These are phyloP conservation scores for Pisolithus tinctorius DNA, from an alignment of 768 basidiomycete species.

Conservation along the genomic window DNA sequence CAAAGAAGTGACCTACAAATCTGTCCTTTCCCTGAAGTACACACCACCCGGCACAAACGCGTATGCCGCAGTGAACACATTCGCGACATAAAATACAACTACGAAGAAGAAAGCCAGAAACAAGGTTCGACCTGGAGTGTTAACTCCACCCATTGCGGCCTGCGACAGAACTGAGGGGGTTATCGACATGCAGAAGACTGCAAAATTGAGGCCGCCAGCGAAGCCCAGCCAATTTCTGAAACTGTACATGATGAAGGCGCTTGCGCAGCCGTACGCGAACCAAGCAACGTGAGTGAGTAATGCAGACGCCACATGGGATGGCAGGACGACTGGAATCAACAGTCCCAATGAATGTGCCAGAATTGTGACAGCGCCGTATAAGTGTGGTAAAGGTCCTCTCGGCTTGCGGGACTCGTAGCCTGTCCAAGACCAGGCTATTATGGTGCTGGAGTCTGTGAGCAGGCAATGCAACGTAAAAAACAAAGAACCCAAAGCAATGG, in stretches of 20 bases:
- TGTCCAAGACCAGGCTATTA: conserved; percentile 86
- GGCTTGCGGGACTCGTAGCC: conserved; percentile 61
- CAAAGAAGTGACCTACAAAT: conserved; percentile 42
- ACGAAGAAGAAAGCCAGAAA: conserved; percentile 55
- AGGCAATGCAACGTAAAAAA: conserved; percentile 70
- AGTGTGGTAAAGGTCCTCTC: conserved; percentile 65
- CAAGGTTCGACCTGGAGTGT: conserved; percentile 42
- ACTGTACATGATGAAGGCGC: conserved; percentile 50
- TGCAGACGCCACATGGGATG: conserved; percentile 9
- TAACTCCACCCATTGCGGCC: conserved; percentile 32
- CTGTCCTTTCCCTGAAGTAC: conserved; percentile 70
- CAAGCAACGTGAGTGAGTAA: conserved; percentile 41
- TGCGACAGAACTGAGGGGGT: conserved; percentile 47
- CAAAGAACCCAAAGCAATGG: conserved; percentile 58
- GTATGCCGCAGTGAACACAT: conserved; percentile 83
- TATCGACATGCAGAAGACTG: conserved; percentile 59
- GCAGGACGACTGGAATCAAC: conserved; percentile 31
- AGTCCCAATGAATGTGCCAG: conserved; percentile 56
- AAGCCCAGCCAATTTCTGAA: conserved; percentile 68
- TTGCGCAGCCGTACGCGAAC: conserved; percentile 47
- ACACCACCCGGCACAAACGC: conserved; percentile 82
- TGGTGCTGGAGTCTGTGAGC: conserved; percentile 67
- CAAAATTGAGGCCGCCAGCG: conserved; percentile 53
- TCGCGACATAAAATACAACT: conserved; percentile 56
- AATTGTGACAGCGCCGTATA: conserved; percentile 65